Percentiles rank a stretch among this genome's conserved stretches.
Conservation (phyloP, 2,329 filamentous ascomycete species). For the Xylariaceae sp. region DNA sequence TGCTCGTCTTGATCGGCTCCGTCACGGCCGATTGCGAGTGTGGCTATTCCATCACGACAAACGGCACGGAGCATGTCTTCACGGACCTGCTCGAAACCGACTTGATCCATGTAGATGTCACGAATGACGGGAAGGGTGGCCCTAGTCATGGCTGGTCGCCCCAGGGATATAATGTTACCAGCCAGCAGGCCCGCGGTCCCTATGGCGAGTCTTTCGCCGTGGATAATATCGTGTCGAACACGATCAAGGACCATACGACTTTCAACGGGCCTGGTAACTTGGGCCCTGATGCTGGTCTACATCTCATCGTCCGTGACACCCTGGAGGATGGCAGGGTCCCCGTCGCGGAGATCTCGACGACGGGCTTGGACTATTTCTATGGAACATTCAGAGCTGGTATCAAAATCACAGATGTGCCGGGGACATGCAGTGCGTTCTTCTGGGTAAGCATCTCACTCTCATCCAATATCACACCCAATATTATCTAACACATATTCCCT, state of each 20-base stretch:
- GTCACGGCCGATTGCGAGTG: conserved; percentile 58
- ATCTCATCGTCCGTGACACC: conserved; percentile 49
- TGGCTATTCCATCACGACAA: conserved; percentile 56
- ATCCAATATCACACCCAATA: too few relatives aligned
- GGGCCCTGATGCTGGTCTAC: conserved; percentile 47
- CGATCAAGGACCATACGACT: conserved; percentile 37
- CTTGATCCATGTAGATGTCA: conserved; percentile 52
- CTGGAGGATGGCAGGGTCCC: conserved; percentile 49
- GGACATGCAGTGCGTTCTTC: conserved; percentile 75
- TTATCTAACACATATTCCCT: too few relatives aligned
- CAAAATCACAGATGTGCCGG: conserved; percentile 54
- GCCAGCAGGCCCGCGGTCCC: conserved; percentile 52
- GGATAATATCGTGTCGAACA: conserved; percentile 53
- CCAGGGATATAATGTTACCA: conserved; percentile 62
- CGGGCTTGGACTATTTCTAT: conserved; percentile 58
- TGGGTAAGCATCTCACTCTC: conserved; percentile 48
- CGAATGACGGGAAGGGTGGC: conserved; percentile 40
- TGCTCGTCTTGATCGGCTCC: conserved; percentile 17
- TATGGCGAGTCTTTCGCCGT: conserved; percentile 60
- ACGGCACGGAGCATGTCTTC: conserved; percentile 46
- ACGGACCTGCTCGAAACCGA: conserved; percentile 68
- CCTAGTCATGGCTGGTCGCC: conserved; percentile 48
- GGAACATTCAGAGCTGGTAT: conserved; percentile 66
- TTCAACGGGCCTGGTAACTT: conserved; percentile 42
- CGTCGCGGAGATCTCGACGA: conserved; percentile 59